phyloP scores from a whole-genome alignment of 305 asterid genomes.

The Plantago lanceolata region DNA sequence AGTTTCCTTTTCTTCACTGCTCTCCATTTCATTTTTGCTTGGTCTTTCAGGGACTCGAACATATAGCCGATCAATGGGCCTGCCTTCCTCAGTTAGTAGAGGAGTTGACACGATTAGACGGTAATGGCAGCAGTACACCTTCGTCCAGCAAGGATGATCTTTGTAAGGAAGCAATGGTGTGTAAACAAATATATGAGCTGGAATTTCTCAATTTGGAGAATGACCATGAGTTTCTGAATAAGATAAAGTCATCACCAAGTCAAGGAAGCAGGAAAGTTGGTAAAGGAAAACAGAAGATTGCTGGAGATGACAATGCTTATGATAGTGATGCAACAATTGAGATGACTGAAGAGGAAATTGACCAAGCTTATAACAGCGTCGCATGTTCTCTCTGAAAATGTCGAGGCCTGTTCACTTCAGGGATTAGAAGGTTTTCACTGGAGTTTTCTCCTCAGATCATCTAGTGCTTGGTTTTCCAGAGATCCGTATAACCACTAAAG shows the following conservation, averaged over 20 bases:
- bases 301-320: slow-evolving; percentile 28
- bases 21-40: not conserved
- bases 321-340: slow-evolving; percentile 78
- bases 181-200: slow-evolving; percentile 65
- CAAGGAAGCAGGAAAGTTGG: slow-evolving; percentile 19
- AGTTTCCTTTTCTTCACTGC: not conserved
- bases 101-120: slow-evolving; percentile 52
- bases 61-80: slow-evolving; percentile 66
- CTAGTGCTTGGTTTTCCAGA: not conserved
- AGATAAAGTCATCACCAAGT: slow-evolving; percentile 24
- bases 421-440: not conserved
- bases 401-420: not conserved
- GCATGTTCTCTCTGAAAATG: slow-evolving; percentile 34
- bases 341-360: slow-evolving; percentile 91
- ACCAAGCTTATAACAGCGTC: slow-evolving; percentile 52
- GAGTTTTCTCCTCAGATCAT: not conserved
- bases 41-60: slow-evolving; percentile 43
- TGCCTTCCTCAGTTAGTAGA: slow-evolving; percentile 66
- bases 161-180: slow-evolving; percentile 53
- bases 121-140: slow-evolving; percentile 19
- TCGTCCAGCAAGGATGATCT: slow-evolving; percentile 45
- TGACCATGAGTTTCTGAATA: slow-evolving; percentile 21
- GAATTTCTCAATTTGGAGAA: slow-evolving; percentile 52
- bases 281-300: slow-evolving; percentile 20
- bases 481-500: not conserved